Evolutionary conservation across 805 yeast genomes (phyloP).

Genomic region (Metschnikowia lochheadii): DNA sequence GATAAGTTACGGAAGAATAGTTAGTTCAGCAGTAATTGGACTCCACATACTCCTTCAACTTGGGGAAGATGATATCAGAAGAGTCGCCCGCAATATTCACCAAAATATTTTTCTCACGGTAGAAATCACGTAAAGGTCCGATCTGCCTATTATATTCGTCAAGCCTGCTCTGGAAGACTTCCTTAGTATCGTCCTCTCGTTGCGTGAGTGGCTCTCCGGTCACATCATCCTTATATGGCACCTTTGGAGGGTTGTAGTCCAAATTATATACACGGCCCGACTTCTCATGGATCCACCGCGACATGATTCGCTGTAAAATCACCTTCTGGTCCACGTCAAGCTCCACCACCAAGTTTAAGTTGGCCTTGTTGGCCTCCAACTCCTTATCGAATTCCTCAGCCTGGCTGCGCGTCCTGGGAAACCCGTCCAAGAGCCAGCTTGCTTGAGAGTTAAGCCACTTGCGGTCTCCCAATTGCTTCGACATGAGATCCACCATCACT

Average conservation of each 20-base stretch:
- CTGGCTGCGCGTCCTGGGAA: slow-evolving; percentile 77
- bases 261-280: slow-evolving; percentile 86
- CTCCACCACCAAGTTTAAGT: slow-evolving; percentile 76
- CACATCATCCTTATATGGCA: slow-evolving; percentile 74
- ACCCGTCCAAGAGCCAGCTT: slow-evolving; percentile 85
- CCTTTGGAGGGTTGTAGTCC: slow-evolving; percentile 85
- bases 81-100: slow-evolving; percentile 67
- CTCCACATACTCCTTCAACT: slow-evolving; percentile 44
- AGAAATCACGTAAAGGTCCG: slow-evolving; percentile 63
- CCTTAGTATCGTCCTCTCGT: slow-evolving; percentile 79
- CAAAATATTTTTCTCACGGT: slow-evolving; percentile 42
- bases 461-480: slow-evolving; percentile 40
- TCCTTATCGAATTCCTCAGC: slow-evolving; percentile 55
- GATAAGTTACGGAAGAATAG: too few relatives aligned
- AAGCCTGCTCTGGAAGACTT: slow-evolving; percentile 64
- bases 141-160: slow-evolving; percentile 56
- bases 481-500: slow-evolving; percentile 57
- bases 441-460: slow-evolving; percentile 42
- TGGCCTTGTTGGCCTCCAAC: slow-evolving; percentile 34
- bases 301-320: slow-evolving; percentile 75
- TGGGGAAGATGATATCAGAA: slow-evolving; percentile 79
- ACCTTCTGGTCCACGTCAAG: slow-evolving; percentile 82
- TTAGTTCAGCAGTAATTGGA: slow-evolving; percentile 3
- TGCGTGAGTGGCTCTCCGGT: slow-evolving; percentile 84
- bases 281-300: slow-evolving; percentile 77